Base-by-base conservation (phyloP, 306 rosid species). In the Quercus gilva region DNA sequence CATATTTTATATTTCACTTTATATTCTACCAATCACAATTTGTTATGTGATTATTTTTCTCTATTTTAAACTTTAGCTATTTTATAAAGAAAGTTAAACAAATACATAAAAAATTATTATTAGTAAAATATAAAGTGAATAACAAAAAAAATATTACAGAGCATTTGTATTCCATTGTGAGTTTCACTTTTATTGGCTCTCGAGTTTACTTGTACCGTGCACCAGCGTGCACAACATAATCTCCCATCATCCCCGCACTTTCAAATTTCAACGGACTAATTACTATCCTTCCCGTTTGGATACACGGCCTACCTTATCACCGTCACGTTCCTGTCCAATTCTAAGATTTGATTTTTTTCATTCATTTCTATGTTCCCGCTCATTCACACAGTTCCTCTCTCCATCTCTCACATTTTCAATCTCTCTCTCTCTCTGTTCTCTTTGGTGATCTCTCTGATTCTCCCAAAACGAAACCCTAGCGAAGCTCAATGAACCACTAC, bases 401-500 rank as follows among this genome's bases (percentile, higher is more conserved):
- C 58, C 21, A 53, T 2, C 69, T 14, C 52, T 10, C 20, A 7
- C 21, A 41, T 41, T 8, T 41, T 69, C 33, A 12, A 13, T 20
- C 76, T 71, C 83, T 35, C 37, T 74, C 76, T 81, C 43, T 72
- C 3, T 7, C 0, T 37, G 45, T 37, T 37, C 45, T 37, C 11
- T 37, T 37, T 37, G 11, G 45, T 37, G 71, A 55, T 26, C 67
- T 76, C 53, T 76, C 73, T 7, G 23, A 58, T 41, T 25, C 31
- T 31, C 70, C 43, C 71, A 77, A 82, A 82, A 81, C 85, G 76
- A 71, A 87, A 82, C 82, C 92, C 92, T 82, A 84, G 81, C 57
- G 49, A 41, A 81, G 74, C 76, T 75, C 33, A 10, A 92, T 95
- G 99, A 91, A 95, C 63, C 94, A 95, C 80, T 95, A 91, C 89